Evolutionary conservation across 345 rosid species (phyloP).

Genomic region (Cardiospermum halicacabum): DNA sequence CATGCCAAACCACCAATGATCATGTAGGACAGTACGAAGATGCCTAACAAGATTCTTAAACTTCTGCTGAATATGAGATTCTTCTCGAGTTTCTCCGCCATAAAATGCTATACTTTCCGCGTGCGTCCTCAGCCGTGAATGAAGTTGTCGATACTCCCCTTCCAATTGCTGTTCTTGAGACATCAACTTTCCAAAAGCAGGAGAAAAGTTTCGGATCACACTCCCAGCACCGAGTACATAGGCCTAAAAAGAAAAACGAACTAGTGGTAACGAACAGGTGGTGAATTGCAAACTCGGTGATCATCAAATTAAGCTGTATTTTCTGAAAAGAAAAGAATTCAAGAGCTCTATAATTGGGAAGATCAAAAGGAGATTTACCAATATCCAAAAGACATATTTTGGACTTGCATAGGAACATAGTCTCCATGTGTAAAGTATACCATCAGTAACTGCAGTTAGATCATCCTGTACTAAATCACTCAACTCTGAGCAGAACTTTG

Average conservation of each 20-base stretch:
- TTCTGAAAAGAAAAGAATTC: background rate
- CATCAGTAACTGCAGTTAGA: constrained; percentile 82
- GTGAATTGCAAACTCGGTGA: background rate
- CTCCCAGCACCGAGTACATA: constrained; percentile 92
- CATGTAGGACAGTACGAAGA: constrained; percentile 73
- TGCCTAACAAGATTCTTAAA: constrained; percentile 72
- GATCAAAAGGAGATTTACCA: constrained; percentile 47
- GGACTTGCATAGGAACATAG: constrained; percentile 97
- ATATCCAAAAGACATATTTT: constrained; percentile 86
- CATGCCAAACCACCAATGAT: constrained; percentile 99
- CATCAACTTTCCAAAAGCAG: constrained; percentile 92
- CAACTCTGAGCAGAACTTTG: constrained; percentile 91
- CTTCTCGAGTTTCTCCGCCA: constrained; percentile 93
- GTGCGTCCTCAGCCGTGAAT: constrained; percentile 95
- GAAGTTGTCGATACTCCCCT: constrained; percentile 96
- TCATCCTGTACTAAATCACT: constrained; percentile 93
- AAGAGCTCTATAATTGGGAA: background rate
- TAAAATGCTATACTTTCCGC: constrained; percentile 98
- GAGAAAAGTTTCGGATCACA: constrained; percentile 82
- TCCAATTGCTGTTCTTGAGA: constrained; percentile 92
- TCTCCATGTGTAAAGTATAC: constrained; percentile 90
- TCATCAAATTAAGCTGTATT: constrained; percentile 2
- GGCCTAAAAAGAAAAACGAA: constrained; percentile 44
- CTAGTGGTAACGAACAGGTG: no score
- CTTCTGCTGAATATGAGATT: constrained; percentile 79